Evolutionary conservation across 208 protist species (phyloP), one percentile per base, ranked within the genome.

Genomic region (Endotrypanum monterogeii): DNA sequence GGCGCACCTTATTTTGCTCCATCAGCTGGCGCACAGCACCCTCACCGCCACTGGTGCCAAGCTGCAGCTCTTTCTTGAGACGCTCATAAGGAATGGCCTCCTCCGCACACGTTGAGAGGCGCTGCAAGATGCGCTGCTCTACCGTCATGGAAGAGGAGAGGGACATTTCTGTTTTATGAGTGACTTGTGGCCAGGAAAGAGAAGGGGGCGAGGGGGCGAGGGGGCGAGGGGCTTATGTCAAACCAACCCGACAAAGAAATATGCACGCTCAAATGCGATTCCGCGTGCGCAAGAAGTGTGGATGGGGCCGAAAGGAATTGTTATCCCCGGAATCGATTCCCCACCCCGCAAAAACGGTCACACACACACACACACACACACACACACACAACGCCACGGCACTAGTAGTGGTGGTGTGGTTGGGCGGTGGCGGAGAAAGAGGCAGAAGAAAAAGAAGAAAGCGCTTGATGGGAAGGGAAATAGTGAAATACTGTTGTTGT

Each of bases 11-110:
- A 55, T 87, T 82, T 7, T 77, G 60, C 76, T 92, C 79, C 71
- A 89, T 76, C 3, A 95, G 77, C 12, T 80, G 84, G 0, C 91
- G 88, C 50, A 95, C 60, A 3, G 83, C 87, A 1, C 80, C 84
- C 8, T 88, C 79, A 1, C 83, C 77, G 14, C 65, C 71, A 12
- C 71, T 67, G 32, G 82, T 54, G 41, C 86, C 83, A 18, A 86
- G 41, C 44, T 82, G 63, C 28, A 89, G 78, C 66, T 91, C 83
- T 14, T 57, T 75, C 76, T 91, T 85, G 23, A 93, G 65, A 0
- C 65, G 78, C 55, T 86, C 83, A 46, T 89, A 84, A 0, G 73
- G 65, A 23, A 92, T 71, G 41, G 78, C 84, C 68, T 84, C 84
- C 69, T 92, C 82, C 2, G 81, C 82, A 3, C 73, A 37, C 6